phyloP scores from a whole-genome alignment of 1,284 basidiomycete species.

The Marasmius sp. region DNA sequence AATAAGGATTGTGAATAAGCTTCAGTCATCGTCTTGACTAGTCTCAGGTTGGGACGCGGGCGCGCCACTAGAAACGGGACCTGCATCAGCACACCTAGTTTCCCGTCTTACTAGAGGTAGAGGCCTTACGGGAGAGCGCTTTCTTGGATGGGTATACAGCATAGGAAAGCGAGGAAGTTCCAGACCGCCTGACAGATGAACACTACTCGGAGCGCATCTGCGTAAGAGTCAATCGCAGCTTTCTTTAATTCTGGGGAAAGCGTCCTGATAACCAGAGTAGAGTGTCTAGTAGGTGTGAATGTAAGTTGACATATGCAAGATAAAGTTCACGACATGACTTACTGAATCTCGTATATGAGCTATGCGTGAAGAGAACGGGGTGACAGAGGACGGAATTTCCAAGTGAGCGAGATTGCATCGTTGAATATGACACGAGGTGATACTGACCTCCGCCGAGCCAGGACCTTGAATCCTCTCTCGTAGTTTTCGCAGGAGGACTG shows the following conservation, averaged over 20 bases:
- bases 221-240: slow-evolving; percentile 83
- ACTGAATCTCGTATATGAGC: slow-evolving; percentile 75
- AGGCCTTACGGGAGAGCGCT: slow-evolving; percentile 65
- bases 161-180: slow-evolving; percentile 61
- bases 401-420: neutral
- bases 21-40: too few species aligned
- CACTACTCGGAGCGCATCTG: slow-evolving; percentile 78
- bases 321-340: slow-evolving; percentile 16
- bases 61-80: too few species aligned
- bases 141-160: slow-evolving; percentile 74
- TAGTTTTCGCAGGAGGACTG: slow-evolving; percentile 68
- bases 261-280: slow-evolving; percentile 74
- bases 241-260: slow-evolving; percentile 61
- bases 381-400: neutral
- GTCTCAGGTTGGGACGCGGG: too few species aligned
- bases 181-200: slow-evolving; percentile 78
- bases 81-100: neutral
- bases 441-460: slow-evolving; percentile 64
- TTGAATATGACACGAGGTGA: slow-evolving; percentile 16
- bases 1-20: too few species aligned
- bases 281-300: slow-evolving; percentile 55
- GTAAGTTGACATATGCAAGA: neutral
- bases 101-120: slow-evolving; percentile 10
- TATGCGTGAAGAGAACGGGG: slow-evolving; percentile 24
- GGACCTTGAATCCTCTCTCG: slow-evolving; percentile 74